Conservation (phyloP, 2,329 filamentous ascomycete genomes). For the Colletotrichum musicola region DNA sequence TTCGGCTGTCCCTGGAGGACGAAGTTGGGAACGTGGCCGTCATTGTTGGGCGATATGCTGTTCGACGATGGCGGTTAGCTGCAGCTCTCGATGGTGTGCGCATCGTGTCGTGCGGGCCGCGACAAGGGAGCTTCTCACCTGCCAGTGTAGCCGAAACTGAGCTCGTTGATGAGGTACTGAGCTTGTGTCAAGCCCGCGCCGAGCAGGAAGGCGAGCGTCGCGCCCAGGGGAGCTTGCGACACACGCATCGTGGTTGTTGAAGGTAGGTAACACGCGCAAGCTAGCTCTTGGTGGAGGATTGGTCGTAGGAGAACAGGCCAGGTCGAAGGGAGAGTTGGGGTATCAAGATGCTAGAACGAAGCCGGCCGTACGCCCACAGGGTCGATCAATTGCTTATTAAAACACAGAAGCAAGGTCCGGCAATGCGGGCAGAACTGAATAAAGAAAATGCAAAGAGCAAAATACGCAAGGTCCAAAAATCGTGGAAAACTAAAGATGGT, state of each 20-base stretch:
- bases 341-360: conserved; percentile 34
- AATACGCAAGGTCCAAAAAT: conserved; percentile 26
- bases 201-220: conserved; percentile 57
- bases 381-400: conserved; percentile 37
- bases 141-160: conserved; percentile 81
- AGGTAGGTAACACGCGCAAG: conserved; percentile 15
- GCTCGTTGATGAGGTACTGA: conserved; percentile 76
- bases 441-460: conserved; percentile 25
- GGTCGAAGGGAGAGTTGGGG: conserved; percentile 1
- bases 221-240: conserved; percentile 40
- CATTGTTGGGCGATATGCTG: conserved; percentile 39
- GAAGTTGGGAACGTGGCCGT: conserved; percentile 63
- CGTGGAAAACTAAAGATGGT: conserved; percentile 30
- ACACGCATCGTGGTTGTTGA: conserved; percentile 57
- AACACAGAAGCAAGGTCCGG: conserved; percentile 33
- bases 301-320: background rate
- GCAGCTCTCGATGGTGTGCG: background rate
- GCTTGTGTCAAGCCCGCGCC: conserved; percentile 66
- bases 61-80: conserved; percentile 9
- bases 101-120: background rate
- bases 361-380: conserved; percentile 30
- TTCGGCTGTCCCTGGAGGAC: conserved; percentile 67
- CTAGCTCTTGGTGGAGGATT: conserved; percentile 14
- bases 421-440: conserved; percentile 27
- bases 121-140: conserved; percentile 59